Percentiles rank a stretch among this genome's conserved stretches.
phyloP scores from a whole-genome alignment of 306 rosid genomes.

The Astragalus membranaceus region DNA sequence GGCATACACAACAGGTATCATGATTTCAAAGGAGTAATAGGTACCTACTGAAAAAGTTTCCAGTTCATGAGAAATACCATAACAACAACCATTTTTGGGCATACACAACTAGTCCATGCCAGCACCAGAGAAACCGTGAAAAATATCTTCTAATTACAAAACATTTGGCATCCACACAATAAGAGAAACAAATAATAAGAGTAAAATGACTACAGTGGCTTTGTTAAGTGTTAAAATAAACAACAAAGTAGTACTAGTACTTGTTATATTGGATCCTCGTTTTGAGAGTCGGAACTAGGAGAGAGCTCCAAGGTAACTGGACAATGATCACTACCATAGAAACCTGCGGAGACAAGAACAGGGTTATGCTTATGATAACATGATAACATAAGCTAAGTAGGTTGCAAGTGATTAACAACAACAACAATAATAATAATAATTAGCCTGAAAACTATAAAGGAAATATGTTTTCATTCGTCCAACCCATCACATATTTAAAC shows the following conservation, averaged over 20 bases:
- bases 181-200: background rate
- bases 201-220: background rate
- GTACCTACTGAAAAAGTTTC: no score
- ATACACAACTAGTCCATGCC: background rate
- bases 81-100: background rate
- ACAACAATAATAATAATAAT: background rate
- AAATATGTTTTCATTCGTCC: background rate
- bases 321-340: conserved; percentile 94
- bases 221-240: background rate
- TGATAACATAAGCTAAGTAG: background rate
- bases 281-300: conserved; percentile 27
- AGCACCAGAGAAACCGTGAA: background rate
- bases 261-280: conserved; percentile 27
- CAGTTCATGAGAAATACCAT: no score
- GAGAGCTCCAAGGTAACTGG: conserved; percentile 81
- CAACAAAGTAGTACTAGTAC: background rate
- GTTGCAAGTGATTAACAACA: background rate
- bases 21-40: no score
- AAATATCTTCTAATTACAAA: conserved; percentile 2
- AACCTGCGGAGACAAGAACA: conserved; percentile 50
- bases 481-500: background rate
- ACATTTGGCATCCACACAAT: conserved; percentile 8
- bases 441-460: background rate
- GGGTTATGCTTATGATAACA: background rate
- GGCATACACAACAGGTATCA: no score